phyloP scores from a whole-genome alignment of 768 basidiomycete species.

The Collybia mongolica region DNA sequence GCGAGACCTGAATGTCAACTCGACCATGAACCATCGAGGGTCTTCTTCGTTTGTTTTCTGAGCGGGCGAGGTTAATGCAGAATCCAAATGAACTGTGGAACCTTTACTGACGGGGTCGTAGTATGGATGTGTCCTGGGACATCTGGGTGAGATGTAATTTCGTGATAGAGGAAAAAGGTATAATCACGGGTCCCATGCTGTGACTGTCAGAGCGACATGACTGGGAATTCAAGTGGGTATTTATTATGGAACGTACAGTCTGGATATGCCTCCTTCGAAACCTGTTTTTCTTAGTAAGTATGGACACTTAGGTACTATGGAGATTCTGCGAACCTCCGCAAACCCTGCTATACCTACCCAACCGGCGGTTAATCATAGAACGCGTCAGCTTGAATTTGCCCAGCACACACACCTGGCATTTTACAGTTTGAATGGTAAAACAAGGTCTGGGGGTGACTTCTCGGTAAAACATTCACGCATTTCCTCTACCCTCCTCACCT shows the following conservation, averaged over 20 bases:
- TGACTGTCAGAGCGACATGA: constrained; percentile 48
- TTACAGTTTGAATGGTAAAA: constrained; percentile 92
- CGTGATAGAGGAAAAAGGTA: constrained; percentile 1
- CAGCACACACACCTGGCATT: constrained; percentile 54
- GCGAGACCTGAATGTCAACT: constrained; percentile 65
- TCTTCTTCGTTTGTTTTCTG: constrained; percentile 77
- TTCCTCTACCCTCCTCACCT: constrained; percentile 38
- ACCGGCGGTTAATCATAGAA: background rate
- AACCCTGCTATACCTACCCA: constrained; percentile 72
- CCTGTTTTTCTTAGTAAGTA: constrained; percentile 35
- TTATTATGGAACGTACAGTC: constrained; percentile 59
- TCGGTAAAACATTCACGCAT: background rate
- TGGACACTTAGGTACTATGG: constrained; percentile 1
- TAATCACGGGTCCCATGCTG: constrained; percentile 84
- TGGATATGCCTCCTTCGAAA: constrained; percentile 84
- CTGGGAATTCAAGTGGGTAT: background rate
- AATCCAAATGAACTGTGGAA: constrained; percentile 16
- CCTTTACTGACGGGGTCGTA: constrained; percentile 55
- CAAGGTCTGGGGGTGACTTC: constrained; percentile 48
- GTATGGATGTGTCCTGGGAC: constrained; percentile 67
- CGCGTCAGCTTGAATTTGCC: background rate
- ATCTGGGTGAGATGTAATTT: constrained; percentile 5
- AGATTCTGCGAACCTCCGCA: constrained; percentile 56
- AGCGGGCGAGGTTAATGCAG: background rate
- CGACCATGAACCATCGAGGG: constrained; percentile 95